These are phyloP conservation scores for Chlamydomonas sp. DNA, from an alignment of 139 green algal species.

Conservation along the genomic window DNA sequence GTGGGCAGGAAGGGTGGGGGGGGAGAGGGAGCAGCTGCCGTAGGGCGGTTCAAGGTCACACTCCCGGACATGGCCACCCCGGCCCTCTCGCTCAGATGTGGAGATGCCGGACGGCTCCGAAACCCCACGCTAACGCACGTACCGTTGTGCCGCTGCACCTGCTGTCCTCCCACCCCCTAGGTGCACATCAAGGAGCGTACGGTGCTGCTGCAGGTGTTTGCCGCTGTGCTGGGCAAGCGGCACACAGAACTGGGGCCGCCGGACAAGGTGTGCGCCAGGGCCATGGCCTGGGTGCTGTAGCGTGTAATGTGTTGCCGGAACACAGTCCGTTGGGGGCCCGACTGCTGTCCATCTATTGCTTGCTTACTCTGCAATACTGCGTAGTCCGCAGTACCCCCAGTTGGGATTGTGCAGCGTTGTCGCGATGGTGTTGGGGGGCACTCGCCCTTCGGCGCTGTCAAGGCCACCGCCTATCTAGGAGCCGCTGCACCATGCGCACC, in stretches of 20 bases:
- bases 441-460: no score
- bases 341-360: no score
- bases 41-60: no score
- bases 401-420: neutral
- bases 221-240: slow-evolving; percentile 42
- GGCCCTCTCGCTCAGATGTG: neutral
- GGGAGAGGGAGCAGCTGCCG: neutral
- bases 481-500: no score
- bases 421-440: no score
- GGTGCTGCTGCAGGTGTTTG: slow-evolving; percentile 61
- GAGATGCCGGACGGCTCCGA: neutral
- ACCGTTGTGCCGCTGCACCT: neutral
- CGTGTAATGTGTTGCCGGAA: neutral
- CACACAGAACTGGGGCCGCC: slow-evolving; percentile 32
- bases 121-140: neutral
- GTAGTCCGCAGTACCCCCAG: no score
- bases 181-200: slow-evolving; percentile 44
- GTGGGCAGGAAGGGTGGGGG: neutral
- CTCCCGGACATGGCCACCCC: neutral
- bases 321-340: slow-evolving; percentile 1
- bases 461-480: no score
- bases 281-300: no score
- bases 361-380: no score
- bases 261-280: slow-evolving; percentile 25
- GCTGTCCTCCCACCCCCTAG: neutral